Evolutionary conservation across 2,329 filamentous ascomycete genomes (phyloP).

Genomic region (Scedosporium apiospermum): DNA sequence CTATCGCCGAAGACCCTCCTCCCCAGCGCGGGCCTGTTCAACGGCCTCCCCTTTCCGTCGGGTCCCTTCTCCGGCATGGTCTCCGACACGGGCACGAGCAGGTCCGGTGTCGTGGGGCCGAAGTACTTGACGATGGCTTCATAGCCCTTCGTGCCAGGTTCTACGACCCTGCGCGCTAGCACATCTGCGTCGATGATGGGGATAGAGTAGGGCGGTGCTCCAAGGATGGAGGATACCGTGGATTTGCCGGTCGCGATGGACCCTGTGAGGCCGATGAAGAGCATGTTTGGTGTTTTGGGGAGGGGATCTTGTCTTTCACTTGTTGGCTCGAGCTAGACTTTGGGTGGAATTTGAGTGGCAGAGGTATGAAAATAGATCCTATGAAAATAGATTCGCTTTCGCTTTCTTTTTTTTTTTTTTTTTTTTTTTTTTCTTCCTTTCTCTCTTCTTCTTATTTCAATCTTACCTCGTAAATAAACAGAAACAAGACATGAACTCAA

Average conservation of each 20-base stretch:
- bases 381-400: too few species aligned
- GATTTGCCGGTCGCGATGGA: slow-evolving; percentile 98
- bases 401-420: too few species aligned
- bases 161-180: slow-evolving; percentile 85
- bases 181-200: slow-evolving; percentile 92
- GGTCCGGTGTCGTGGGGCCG: slow-evolving; percentile 70
- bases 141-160: slow-evolving; percentile 82
- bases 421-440: too few species aligned
- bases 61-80: slow-evolving; percentile 44
- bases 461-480: neutral
- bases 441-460: neutral
- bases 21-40: slow-evolving; percentile 82
- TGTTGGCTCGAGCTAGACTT: neutral
- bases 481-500: neutral
- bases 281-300: slow-evolving; percentile 45
- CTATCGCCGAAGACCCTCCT: slow-evolving; percentile 75
- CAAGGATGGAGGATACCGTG: slow-evolving; percentile 79
- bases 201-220: slow-evolving; percentile 69
- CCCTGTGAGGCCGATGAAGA: slow-evolving; percentile 90
- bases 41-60: slow-evolving; percentile 55
- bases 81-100: slow-evolving; percentile 55
- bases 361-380: neutral
- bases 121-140: slow-evolving; percentile 75
- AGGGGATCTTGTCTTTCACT: neutral
- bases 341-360: neutral